Evolutionary conservation across 495 filamentous ascomycete genomes (phyloP).

Genomic region (Xylaria palmicola): DNA sequence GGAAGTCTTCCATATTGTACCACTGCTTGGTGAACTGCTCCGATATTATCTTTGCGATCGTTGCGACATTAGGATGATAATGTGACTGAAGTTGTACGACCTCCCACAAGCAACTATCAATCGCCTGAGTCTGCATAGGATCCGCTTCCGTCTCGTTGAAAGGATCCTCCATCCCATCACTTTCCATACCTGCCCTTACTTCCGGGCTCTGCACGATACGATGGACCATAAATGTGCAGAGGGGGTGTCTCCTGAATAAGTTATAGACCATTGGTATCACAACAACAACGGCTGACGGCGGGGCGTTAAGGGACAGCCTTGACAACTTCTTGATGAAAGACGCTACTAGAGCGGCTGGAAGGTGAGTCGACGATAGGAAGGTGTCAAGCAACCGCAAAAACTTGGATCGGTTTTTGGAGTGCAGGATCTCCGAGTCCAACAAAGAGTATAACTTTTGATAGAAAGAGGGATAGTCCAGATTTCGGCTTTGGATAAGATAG

Average conservation of each 20-base stretch:
- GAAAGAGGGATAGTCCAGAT: slow-evolving; percentile 95
- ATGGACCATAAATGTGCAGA: slow-evolving; percentile 94
- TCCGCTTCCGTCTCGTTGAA: slow-evolving; percentile 74
- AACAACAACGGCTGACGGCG: slow-evolving; percentile 81
- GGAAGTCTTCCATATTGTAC: slow-evolving; percentile 92
- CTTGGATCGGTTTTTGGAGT: slow-evolving; percentile 88
- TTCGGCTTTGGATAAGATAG: slow-evolving; percentile 88
- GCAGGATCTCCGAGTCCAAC: slow-evolving; percentile 77
- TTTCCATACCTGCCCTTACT: slow-evolving; percentile 55
- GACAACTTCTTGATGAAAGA: slow-evolving; percentile 94
- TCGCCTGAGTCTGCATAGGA: slow-evolving; percentile 79
- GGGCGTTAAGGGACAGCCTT: slow-evolving; percentile 76
- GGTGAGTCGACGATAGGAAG: slow-evolving; percentile 88
- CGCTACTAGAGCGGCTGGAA: slow-evolving; percentile 85
- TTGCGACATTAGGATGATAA: slow-evolving; percentile 96
- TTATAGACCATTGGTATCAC: slow-evolving; percentile 96
- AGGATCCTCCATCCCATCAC: slow-evolving; percentile 72
- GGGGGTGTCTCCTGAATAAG: slow-evolving; percentile 83
- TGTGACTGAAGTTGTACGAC: slow-evolving; percentile 84
- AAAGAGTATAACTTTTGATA: slow-evolving; percentile 92
- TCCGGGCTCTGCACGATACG: slow-evolving; percentile 62
- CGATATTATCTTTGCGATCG: slow-evolving; percentile 87
- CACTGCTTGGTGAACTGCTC: slow-evolving; percentile 97
- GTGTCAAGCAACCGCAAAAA: slow-evolving; percentile 93
- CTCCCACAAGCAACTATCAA: slow-evolving; percentile 95